Percentiles rank a stretch among this genome's conserved stretches.
Evolutionary conservation across 2,329 filamentous ascomycete species (phyloP).

Genomic region (Neofusicoccum laricinum): DNA sequence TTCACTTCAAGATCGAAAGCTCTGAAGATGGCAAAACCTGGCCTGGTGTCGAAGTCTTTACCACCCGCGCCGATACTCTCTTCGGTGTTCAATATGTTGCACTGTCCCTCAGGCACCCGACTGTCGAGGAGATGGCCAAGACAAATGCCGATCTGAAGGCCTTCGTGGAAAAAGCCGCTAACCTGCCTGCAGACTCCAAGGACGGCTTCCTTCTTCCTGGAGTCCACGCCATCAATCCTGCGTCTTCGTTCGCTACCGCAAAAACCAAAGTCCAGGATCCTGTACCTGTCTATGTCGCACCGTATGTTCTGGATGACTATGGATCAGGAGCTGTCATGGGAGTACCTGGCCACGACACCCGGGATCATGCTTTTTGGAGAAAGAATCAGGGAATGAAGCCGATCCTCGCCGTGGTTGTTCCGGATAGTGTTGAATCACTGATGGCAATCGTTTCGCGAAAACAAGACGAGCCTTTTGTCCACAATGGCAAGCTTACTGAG

Average conservation of each 20-base stretch:
- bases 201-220: slow-evolving; percentile 64
- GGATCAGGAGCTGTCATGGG: slow-evolving; percentile 90
- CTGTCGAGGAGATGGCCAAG: slow-evolving; percentile 62
- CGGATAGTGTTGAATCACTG: slow-evolving; percentile 23
- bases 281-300: slow-evolving; percentile 75
- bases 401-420: slow-evolving; percentile 43
- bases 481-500: slow-evolving; percentile 65
- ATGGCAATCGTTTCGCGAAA: slow-evolving; percentile 21
- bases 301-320: slow-evolving; percentile 82
- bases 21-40: slow-evolving; percentile 32
- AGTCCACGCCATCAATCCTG: slow-evolving; percentile 30
- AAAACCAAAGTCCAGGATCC: slow-evolving; percentile 53
- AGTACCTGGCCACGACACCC: slow-evolving; percentile 77
- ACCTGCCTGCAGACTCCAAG: slow-evolving; percentile 56
- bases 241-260: slow-evolving; percentile 54
- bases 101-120: slow-evolving; percentile 68
- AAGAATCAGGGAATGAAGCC: slow-evolving; percentile 61
- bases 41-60: slow-evolving; percentile 69
- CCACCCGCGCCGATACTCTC: slow-evolving; percentile 82
- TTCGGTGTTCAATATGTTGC: slow-evolving; percentile 84
- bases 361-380: slow-evolving; percentile 79
- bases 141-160: slow-evolving; percentile 60
- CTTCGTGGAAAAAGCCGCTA: slow-evolving; percentile 60
- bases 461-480: slow-evolving; percentile 56
- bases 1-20: slow-evolving; percentile 65